A percentile compares a stretch with the other conserved stretches of the same genome.
Conservation (phyloP, 768 basidiomycete species). For the Rhodotorula graminis region DNA sequence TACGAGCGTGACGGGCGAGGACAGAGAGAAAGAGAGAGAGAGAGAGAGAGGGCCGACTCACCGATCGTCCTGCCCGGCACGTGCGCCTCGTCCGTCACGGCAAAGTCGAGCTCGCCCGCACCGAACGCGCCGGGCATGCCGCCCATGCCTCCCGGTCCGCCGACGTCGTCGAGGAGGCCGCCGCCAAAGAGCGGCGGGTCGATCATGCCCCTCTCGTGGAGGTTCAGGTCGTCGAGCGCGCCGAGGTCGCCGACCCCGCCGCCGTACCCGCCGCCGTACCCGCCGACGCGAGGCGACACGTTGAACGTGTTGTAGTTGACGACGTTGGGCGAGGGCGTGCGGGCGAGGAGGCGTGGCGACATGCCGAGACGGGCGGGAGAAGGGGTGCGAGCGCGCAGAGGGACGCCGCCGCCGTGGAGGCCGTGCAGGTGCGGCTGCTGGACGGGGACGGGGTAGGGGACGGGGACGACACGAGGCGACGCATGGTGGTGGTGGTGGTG, state of each 20-base stretch:
- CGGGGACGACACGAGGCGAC: background rate
- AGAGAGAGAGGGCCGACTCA: background rate
- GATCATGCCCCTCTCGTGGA: background rate
- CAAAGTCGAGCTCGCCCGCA: background rate
- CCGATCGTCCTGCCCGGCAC: background rate
- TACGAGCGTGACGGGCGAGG: background rate
- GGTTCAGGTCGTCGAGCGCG: background rate
- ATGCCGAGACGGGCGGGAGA: background rate
- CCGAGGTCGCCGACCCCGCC: slow-evolving; percentile 3
- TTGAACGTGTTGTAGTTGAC: slow-evolving; percentile 28
- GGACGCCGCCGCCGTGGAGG: background rate
- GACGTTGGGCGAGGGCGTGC: slow-evolving; percentile 7
- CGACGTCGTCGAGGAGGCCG: background rate
- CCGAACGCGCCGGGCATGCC: background rate
- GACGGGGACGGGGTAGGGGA: background rate
- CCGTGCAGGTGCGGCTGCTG: slow-evolving; percentile 2
- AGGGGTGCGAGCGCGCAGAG: background rate
- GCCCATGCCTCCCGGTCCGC: background rate
- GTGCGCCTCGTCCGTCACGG: slow-evolving; percentile 10
- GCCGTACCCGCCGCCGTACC: background rate
- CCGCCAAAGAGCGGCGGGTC: slow-evolving; percentile 1
- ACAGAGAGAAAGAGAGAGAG: too few species aligned
- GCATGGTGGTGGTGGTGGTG: background rate
- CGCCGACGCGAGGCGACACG: slow-evolving; percentile 1
- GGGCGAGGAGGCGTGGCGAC: background rate